Evolutionary conservation across 2,329 filamentous ascomycete species (phyloP).

Genomic region (Stemphylium beticola): DNA sequence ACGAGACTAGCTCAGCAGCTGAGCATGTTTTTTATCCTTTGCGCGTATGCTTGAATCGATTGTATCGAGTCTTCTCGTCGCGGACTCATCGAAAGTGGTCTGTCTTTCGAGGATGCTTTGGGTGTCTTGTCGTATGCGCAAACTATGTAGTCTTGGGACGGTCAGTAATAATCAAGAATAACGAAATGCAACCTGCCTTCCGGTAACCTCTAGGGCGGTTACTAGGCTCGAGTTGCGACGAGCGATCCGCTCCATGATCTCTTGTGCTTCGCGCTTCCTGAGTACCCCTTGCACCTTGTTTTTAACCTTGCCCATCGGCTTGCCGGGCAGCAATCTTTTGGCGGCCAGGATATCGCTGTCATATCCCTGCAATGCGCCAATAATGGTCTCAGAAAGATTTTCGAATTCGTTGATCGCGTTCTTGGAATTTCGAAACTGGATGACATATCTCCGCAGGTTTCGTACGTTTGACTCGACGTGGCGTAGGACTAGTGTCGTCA

Average conservation of each 20-base stretch:
- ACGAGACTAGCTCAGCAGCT: not conserved
- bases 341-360: not conserved
- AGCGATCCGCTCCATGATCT: not conserved
- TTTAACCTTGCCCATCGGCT: not conserved
- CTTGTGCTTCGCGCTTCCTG: not conserved
- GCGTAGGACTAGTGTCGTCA: not conserved
- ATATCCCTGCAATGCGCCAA: not conserved
- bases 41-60: not conserved
- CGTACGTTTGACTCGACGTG: slow-evolving; percentile 1
- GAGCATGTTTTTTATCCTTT: not conserved
- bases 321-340: not conserved
- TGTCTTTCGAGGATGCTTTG: not conserved
- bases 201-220: not conserved
- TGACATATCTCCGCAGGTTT: not conserved
- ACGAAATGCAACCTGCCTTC: not conserved
- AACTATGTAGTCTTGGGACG: not conserved
- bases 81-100: not conserved
- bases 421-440: not conserved
- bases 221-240: not conserved
- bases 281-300: not conserved
- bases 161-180: not conserved
- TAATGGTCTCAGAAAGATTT: not conserved
- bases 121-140: not conserved
- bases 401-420: not conserved
- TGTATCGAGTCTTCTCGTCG: not conserved